Base-by-base conservation (phyloP, 495 filamentous ascomycete genomes). In the Hypoxylon lienhwacheense region DNA sequence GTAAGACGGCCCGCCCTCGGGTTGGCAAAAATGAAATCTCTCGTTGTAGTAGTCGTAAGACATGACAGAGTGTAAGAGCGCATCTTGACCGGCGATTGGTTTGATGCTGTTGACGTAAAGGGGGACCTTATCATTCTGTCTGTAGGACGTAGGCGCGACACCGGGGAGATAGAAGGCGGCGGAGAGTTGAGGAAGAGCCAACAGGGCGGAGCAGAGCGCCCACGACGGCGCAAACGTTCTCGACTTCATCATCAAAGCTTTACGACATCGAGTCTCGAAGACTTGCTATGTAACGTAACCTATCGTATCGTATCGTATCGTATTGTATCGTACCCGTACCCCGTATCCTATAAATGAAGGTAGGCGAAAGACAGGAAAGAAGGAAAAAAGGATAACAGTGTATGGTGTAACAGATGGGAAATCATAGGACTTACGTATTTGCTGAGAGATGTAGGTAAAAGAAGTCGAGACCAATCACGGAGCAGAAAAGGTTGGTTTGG, bases 21-120 rank as follows among this genome's bases (percentile, higher is more conserved):
- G 93, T 33, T 74, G 73, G 72, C 93, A 98, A 73, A 96, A 96
- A 52, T 84, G 83, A 70, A 98, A 95, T 1, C 78, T 78, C 14
- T 82, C 81, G 60, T 92, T 84, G 69, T 98, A 98, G 78, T 97
- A 97, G 73, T 97, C 92, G 74, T 87, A 97, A 4, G 91, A 85
- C 61, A 96, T 81, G 37, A 96, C 86, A n/a, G 91, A 95, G 66
- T 85, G 88, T 16, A 97, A 77, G 50, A 88, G 84, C 19, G 84
- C 80, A 71, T 95, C 89, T 52, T 74, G 72, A 5, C 85, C 86
- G n/a, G 86, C 80, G 4, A 89, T 81, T 5, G 93, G 91, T 2
- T 91, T 95, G 53, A 98, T 84, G 61, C 85, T 81, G 70, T 98
- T 97, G 69, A 98, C 93, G 66, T 88, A 83, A 20, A 98, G 83